phyloP scores from a whole-genome alignment of 2,329 filamentous ascomycete species.

The Cercospora sp. region DNA sequence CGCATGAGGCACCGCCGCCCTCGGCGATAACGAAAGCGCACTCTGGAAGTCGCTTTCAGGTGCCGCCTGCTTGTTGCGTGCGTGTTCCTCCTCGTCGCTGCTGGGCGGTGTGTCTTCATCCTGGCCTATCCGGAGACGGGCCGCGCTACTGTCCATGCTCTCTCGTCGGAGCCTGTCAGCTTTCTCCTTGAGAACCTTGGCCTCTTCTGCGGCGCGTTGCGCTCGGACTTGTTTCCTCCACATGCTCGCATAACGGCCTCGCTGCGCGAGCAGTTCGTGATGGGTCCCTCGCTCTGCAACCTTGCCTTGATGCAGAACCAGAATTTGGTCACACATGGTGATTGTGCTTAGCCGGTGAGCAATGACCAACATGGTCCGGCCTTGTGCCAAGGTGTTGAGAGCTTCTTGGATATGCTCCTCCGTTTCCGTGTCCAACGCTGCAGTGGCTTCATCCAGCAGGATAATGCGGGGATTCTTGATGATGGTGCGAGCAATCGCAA shows the following conservation, averaged over 20 bases:
- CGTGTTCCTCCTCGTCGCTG: constrained; percentile 42
- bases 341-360: constrained; percentile 67
- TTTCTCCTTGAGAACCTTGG: constrained; percentile 52
- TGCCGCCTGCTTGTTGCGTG: constrained; percentile 11
- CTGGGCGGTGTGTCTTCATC: constrained; percentile 33
- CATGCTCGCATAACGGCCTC: constrained; percentile 52
- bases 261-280: constrained; percentile 51
- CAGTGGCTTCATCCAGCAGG: constrained; percentile 89
- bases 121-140: constrained; percentile 26
- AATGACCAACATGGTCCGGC: constrained; percentile 92
- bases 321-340: constrained; percentile 57
- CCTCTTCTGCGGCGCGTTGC: constrained; percentile 53
- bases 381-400: constrained; percentile 75
- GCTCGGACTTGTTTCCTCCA: constrained; percentile 56
- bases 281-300: constrained; percentile 56
- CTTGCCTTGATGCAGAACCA: constrained; percentile 56
- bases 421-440: constrained; percentile 85
- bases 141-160: constrained; percentile 48
- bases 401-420: constrained; percentile 92
- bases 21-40: constrained; percentile 32
- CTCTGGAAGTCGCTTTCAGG: constrained; percentile 30
- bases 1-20: constrained; percentile 30
- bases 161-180: constrained; percentile 52
- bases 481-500: constrained; percentile 90
- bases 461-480: constrained; percentile 90